Conservation (phyloP, 306 rosid species). For the Mimosa pudica region DNA sequence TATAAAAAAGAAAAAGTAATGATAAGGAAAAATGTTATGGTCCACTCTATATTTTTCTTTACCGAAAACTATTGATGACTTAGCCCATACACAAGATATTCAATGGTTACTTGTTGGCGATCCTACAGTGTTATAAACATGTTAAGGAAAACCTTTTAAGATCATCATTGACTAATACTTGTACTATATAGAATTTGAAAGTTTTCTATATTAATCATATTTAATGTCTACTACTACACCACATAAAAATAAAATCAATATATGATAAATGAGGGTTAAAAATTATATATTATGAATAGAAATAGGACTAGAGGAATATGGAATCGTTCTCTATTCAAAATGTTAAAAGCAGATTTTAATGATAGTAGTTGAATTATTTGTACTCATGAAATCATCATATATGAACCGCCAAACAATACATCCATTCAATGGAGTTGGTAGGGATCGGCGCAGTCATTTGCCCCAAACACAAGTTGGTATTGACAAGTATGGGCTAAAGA, state of each 20-base stretch:
- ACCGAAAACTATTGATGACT: not conserved
- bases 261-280: no score
- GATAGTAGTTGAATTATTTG: not conserved
- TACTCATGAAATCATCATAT: not conserved
- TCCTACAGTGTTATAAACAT: no score
- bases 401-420: not conserved
- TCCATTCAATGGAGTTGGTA: not conserved
- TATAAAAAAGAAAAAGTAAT: not conserved
- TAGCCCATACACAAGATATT: not conserved
- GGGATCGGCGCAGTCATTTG: not conserved
- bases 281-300: no score
- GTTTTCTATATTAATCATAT: no score
- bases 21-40: not conserved
- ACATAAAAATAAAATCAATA: no score
- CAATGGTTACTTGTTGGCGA: not conserved
- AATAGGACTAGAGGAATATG: no score
- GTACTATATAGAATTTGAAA: no score
- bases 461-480: not conserved
- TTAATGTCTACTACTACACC: no score
- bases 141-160: no score
- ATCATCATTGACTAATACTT: no score
- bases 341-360: not conserved
- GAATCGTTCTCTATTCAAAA: not conserved
- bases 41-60: not conserved
- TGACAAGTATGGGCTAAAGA: not conserved